These are phyloP conservation scores for Carex scoparia DNA, from an alignment of 176 grass and related monocot species.

Conservation along the genomic window DNA sequence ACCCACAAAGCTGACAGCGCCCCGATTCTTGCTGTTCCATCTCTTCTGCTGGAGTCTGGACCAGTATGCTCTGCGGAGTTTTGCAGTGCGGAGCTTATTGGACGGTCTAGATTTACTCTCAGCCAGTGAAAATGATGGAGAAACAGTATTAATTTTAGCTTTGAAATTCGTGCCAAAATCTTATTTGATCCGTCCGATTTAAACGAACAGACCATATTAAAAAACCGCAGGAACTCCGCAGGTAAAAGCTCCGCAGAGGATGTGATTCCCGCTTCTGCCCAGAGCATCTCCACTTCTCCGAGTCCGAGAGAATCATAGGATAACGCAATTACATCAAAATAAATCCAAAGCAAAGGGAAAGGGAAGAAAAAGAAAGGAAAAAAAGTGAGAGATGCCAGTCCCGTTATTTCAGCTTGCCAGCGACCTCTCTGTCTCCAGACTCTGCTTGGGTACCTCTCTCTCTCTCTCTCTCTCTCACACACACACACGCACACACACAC, in stretches of 20 bases:
- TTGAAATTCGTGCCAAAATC: too few relatives aligned
- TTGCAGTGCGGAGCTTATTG: too few relatives aligned
- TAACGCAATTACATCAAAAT: not conserved
- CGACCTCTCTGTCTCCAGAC: conserved; percentile 66
- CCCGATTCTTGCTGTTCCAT: not conserved
- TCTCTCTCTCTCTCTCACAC: not conserved
- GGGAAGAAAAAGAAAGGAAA: not conserved
- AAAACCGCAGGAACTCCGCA: too few relatives aligned
- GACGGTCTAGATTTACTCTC: too few relatives aligned
- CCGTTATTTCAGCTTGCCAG: conserved; percentile 60
- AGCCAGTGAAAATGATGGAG: too few relatives aligned
- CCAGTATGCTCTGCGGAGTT: too few relatives aligned
- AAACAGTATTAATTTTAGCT: too few relatives aligned
- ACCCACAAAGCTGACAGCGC: not conserved
- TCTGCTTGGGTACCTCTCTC: conserved; percentile 52
- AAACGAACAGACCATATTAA: too few relatives aligned
- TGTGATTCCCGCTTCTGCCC: too few relatives aligned
- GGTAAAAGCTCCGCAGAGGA: too few relatives aligned
- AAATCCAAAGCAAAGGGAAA: not conserved
- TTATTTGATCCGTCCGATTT: too few relatives aligned
- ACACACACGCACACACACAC: not conserved
- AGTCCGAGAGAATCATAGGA: not conserved
- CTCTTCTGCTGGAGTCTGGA: not conserved
- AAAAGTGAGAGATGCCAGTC: conserved; percentile 33
- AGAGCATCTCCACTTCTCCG: not conserved